Conservation (phyloP, 2,329 filamentous ascomycete genomes). For the Stromatinia cepivora region DNA sequence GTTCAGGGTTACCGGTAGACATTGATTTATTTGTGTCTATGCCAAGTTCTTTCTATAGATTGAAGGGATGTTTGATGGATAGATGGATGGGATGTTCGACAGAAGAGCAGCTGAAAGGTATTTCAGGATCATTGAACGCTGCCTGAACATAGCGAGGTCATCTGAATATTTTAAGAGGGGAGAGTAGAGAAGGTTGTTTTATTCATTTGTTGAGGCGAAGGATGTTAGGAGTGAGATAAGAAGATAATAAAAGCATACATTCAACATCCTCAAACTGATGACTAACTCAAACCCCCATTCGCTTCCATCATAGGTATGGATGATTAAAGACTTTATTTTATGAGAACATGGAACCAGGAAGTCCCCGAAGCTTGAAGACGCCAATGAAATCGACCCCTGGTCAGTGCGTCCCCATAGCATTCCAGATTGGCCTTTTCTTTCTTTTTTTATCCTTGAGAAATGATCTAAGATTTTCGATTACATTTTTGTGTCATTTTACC, state of each 20-base stretch:
- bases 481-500: neutral
- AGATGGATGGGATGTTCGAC: neutral
- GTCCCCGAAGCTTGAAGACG: constrained; percentile 25
- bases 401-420: constrained; percentile 10
- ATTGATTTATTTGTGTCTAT: neutral
- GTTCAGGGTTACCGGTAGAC: neutral
- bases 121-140: constrained; percentile 5
- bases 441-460: neutral
- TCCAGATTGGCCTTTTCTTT: constrained; percentile 12
- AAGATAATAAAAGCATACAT: neutral
- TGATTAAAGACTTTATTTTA: too few relatives aligned
- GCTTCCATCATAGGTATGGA: too few relatives aligned
- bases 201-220: neutral
- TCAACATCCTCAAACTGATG: neutral
- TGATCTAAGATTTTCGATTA: neutral
- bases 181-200: neutral
- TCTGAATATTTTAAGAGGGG: constrained; percentile 4
- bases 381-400: constrained; percentile 22
- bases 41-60: neutral
- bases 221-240: neutral
- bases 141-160: constrained; percentile 5
- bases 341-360: constrained; percentile 14
- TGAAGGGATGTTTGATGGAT: neutral
- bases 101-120: constrained; percentile 10
- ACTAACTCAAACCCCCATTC: constrained; percentile 1